Conservation (phyloP, 140 eudicot species). For the Anethum foeniculum region DNA sequence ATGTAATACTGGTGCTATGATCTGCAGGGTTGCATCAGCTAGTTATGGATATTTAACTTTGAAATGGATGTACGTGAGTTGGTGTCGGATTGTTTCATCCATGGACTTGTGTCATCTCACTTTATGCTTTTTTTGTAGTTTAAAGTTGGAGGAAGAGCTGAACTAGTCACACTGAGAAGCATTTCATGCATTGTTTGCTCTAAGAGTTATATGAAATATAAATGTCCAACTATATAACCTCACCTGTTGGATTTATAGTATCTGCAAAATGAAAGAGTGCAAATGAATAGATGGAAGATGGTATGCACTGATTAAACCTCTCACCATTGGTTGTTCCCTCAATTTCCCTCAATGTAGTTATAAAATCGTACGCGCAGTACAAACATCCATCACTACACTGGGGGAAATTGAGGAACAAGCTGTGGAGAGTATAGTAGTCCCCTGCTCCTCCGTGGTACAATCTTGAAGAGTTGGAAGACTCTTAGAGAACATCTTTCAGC, state of each 20-base stretch:
- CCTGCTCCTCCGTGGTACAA: neutral
- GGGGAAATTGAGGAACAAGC: constrained; percentile 8
- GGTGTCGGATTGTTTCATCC: constrained; percentile 50
- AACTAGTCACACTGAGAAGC: too few species aligned
- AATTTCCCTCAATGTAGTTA: constrained; percentile 12
- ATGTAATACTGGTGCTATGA: constrained; percentile 48
- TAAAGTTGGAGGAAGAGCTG: constrained; percentile 1
- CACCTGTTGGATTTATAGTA: neutral
- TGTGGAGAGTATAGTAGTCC: neutral
- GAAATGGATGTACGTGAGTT: constrained; percentile 42
- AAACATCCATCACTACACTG: constrained; percentile 6
- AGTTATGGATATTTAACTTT: constrained; percentile 59
- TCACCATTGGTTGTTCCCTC: constrained; percentile 11
- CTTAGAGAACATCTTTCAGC: neutral
- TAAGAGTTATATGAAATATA: neutral
- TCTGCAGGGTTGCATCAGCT: constrained; percentile 62
- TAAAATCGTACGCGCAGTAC: neutral
- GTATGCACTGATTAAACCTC: neutral
- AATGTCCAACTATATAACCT: neutral
- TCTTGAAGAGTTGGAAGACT: neutral
- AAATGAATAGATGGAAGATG: neutral
- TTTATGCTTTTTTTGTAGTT: constrained; percentile 43
- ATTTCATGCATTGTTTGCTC: neutral
- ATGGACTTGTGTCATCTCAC: constrained; percentile 43
- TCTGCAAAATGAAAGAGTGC: neutral